These are phyloP conservation scores for Cystobasidium ongulense DNA, from an alignment of 768 basidiomycete genomes.

Conservation along the genomic window DNA sequence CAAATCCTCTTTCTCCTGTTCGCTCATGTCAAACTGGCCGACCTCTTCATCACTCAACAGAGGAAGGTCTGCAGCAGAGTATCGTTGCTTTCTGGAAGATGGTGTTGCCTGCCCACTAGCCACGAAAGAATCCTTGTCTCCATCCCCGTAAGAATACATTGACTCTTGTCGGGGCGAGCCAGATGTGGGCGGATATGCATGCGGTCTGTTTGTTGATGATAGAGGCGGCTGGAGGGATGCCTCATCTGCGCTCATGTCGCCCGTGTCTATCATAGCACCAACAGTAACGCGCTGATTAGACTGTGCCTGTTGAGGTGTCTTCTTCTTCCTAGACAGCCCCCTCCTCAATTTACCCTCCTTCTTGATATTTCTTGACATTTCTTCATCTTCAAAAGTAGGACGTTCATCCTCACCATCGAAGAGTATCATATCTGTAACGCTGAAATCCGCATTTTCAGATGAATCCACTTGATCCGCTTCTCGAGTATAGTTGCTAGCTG, in stretches of 20 bases:
- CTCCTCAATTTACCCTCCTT: conserved; percentile 60
- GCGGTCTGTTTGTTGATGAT: neutral
- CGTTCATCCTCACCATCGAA: conserved; percentile 68
- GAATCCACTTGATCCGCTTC: conserved; percentile 4
- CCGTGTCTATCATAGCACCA: neutral
- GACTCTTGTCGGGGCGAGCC: neutral
- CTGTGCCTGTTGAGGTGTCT: neutral
- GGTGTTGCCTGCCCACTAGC: conserved; percentile 8
- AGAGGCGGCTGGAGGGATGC: neutral
- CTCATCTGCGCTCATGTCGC: conserved; percentile 12
- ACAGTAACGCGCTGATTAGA: neutral
- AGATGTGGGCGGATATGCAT: neutral
- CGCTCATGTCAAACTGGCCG: conserved; percentile 51
- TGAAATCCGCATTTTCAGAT: conserved; percentile 34
- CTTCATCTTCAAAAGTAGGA: conserved; percentile 54
- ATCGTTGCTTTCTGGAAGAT: neutral
- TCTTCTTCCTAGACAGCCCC: conserved; percentile 47
- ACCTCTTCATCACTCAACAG: conserved; percentile 13
- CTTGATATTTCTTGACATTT: conserved; percentile 53
- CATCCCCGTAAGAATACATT: neutral
- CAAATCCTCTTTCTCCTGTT: conserved; percentile 57
- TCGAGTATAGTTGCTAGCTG: conserved; percentile 2
- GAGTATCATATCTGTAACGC: conserved; percentile 61
- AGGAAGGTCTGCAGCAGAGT: conserved; percentile 8
- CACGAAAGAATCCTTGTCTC: neutral